Percentiles rank a stretch among this genome's conserved stretches.
Conservation (phyloP, 2,329 filamentous ascomycete genomes). For the Scorias spongiosa region DNA sequence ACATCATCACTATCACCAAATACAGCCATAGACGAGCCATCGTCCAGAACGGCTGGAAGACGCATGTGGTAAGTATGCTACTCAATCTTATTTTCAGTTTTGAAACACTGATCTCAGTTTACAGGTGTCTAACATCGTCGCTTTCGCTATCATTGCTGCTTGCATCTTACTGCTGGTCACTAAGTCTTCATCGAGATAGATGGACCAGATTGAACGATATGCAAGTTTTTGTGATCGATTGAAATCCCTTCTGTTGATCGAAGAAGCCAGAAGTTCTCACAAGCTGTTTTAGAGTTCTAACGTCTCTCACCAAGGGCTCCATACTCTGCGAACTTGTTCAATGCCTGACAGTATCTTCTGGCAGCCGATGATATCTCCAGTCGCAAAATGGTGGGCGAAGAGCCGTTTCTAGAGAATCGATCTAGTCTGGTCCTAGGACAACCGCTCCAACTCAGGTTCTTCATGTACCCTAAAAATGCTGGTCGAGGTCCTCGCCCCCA, state of each 20-base stretch:
- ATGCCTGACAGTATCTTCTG: neutral
- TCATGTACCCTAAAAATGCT: neutral
- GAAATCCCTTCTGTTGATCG: too few relatives aligned
- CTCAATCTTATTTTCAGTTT: neutral
- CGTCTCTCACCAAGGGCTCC: neutral
- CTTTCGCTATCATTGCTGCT: conserved; percentile 47
- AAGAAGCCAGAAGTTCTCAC: too few relatives aligned
- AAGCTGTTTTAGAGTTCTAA: too few relatives aligned
- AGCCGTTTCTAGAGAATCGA: neutral
- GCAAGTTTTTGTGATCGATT: neutral
- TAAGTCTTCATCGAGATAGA: conserved; percentile 11
- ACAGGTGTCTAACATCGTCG: conserved; percentile 47
- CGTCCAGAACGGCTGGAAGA: conserved; percentile 89
- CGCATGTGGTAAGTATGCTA: conserved; percentile 48
- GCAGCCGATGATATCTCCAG: neutral
- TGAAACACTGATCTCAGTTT: neutral
- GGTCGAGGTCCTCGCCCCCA: neutral
- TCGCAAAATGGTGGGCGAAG: neutral
- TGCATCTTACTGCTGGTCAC: conserved; percentile 46
- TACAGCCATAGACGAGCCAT: conserved; percentile 67
- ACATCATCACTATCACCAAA: conserved; percentile 66
- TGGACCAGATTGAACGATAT: neutral
- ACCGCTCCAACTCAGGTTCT: neutral
- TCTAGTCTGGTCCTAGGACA: neutral
- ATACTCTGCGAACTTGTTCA: neutral